Evolutionary conservation across 768 basidiomycete species (phyloP), one percentile per base, ranked within the genome.

Genomic region (Termitomyces sp.): DNA sequence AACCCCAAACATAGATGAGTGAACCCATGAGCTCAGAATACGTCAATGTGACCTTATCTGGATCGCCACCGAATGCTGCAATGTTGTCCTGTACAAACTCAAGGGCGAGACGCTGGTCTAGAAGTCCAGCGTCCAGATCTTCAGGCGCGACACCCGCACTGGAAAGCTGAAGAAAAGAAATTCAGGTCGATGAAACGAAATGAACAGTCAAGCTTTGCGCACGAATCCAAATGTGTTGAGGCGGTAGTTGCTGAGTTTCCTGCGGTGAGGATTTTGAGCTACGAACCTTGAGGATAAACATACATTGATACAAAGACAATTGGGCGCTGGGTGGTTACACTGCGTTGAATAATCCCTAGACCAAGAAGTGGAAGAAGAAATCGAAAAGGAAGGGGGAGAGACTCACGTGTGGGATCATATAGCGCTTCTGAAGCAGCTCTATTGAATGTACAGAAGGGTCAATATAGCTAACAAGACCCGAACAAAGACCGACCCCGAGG

Each of bases 31-130:
- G n/a, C 16, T 39, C 26, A 5, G 13, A 10, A 26, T 20, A 29
- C 14, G 2, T 34, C 3, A 3, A n/a, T 12, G 39, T 63, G n/a
- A 76, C 83, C 70, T 84, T 86, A 16, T 68, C 60, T 10, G 80
- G 79, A 67, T 87, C 81, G 0, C 87, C 87, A 16, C 86, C 86
- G 62, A 89, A 89, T 4, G 76, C 76, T 3, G 72, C 77, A n/a
- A 88, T 82, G 62, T 90, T 86, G n/a, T 84, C 72, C 59, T 86
- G 79, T 0, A 89, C 70, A 68, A 87, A 90, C 16, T 71, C 62
- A 0, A 91, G 68, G 0, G 85, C 85, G 31, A 75, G 71, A 1
- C 76, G 71, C 66, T 88, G 85, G 65, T 90, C 88, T 31, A 71
- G 71, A 16, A 88, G 69, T 13, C 86, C 86, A 3, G 76, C 76